phyloP scores from a whole-genome alignment of 768 basidiomycete species.

The Boletus fagicola region DNA sequence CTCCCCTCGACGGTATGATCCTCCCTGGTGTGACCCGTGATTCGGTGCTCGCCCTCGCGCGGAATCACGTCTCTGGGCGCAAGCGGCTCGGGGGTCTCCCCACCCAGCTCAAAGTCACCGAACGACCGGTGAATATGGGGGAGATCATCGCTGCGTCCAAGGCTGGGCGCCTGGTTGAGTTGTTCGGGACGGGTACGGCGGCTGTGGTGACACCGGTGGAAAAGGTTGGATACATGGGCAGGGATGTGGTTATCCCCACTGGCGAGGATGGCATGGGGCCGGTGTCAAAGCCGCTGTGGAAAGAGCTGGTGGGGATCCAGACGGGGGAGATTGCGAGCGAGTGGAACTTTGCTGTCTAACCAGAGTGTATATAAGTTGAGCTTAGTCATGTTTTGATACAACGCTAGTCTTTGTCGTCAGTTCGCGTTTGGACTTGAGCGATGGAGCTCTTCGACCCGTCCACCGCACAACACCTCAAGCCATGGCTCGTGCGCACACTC shows the following conservation, averaged over 20 bases:
- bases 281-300: conserved; percentile 48
- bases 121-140: conserved; percentile 72
- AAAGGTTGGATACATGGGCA: conserved; percentile 57
- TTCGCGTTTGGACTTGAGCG: conserved; percentile 3
- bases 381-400: conserved; percentile 16
- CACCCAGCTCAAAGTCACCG: conserved; percentile 55
- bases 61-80: conserved; percentile 53
- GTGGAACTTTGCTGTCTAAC: conserved; percentile 64
- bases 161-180: conserved; percentile 45
- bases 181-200: conserved; percentile 52
- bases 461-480: conserved; percentile 66
- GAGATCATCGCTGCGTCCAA: conserved; percentile 57
- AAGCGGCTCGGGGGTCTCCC: conserved; percentile 51
- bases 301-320: conserved; percentile 60
- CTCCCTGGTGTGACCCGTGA: conserved; percentile 70
- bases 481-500: conserved; percentile 85
- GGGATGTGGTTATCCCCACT: conserved; percentile 54
- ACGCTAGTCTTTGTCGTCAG: neutral
- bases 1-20: conserved; percentile 63
- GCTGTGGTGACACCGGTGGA: conserved; percentile 54
- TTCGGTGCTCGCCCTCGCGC: conserved; percentile 46
- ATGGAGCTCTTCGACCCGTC: conserved; percentile 67
- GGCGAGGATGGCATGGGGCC: conserved; percentile 76
- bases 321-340: conserved; percentile 73
- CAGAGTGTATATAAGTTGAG: neutral